Evolutionary conservation across 1,284 basidiomycete genomes (phyloP).

Genomic region (Malassezia obtusa): DNA sequence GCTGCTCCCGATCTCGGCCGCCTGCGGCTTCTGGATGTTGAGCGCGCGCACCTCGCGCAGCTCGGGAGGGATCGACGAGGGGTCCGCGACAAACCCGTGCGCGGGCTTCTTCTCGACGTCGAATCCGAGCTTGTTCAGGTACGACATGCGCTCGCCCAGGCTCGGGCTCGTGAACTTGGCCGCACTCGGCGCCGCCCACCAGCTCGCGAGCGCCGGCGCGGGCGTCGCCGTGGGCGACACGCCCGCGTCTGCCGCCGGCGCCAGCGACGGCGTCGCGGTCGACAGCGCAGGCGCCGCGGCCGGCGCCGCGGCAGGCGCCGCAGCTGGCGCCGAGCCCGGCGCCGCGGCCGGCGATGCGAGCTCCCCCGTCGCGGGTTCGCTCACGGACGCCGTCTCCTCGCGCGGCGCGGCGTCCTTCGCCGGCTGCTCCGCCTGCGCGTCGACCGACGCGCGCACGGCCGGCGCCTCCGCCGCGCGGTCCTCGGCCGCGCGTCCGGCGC

Average conservation of each 20-base stretch:
- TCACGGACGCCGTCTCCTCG: too few species aligned
- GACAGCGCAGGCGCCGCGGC: neutral
- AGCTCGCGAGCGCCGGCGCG: neutral
- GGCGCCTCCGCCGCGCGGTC: neutral
- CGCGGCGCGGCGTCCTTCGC: too few species aligned
- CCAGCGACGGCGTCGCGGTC: neutral
- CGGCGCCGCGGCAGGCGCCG: neutral
- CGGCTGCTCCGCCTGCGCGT: too few species aligned
- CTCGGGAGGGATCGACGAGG: neutral
- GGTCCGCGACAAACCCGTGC: neutral
- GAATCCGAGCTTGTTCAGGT: constrained; percentile 2
- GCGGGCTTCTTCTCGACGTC: neutral
- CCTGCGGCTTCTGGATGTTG: constrained; percentile 5
- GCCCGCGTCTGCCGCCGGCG: neutral
- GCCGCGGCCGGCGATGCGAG: neutral
- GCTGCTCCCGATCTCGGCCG: constrained; percentile 6
- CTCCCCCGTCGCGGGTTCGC: too few species aligned
- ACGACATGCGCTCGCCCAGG: constrained; percentile 1
- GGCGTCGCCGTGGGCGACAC: neutral
- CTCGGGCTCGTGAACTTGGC: neutral
- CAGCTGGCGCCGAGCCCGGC: neutral
- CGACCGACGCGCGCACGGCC: neutral
- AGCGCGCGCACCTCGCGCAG: neutral
- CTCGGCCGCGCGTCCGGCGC: neutral
- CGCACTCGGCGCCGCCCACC: neutral